These are phyloP conservation scores for Drechslerella coelobrocha DNA, from an alignment of 2,329 filamentous ascomycete species.

Conservation along the genomic window DNA sequence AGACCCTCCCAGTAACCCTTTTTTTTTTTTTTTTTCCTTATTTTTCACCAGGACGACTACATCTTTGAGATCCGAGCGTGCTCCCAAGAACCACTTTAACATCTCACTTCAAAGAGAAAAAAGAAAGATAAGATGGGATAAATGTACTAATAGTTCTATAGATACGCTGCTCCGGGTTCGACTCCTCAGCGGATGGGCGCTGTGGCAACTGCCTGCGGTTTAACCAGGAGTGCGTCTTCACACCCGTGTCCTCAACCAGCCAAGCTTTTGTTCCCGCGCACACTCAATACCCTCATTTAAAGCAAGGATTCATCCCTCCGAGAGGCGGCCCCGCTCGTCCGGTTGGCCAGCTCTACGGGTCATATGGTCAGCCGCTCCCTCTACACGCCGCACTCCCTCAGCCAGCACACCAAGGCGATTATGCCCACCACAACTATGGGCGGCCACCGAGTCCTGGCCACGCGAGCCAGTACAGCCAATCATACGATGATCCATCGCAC, in stretches of 20 bases:
- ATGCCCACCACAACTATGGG: conserved; percentile 50
- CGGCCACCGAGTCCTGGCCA: conserved; percentile 35
- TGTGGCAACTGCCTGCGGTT: conserved; percentile 77
- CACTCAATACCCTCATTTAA: conserved; percentile 68
- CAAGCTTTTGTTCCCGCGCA: conserved; percentile 77
- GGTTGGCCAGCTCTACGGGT: conserved; percentile 57
- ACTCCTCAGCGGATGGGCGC: conserved; percentile 73
- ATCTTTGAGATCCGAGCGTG: too few relatives aligned
- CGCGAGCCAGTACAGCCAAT: conserved; percentile 29
- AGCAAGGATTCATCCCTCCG: conserved; percentile 58
- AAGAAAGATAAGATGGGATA: too few relatives aligned
- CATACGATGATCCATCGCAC: conserved; percentile 55
- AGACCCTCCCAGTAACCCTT: background rate
- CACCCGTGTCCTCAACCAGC: conserved; percentile 74
- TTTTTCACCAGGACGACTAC: too few relatives aligned
- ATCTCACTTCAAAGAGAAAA: too few relatives aligned
- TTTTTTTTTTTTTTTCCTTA: background rate
- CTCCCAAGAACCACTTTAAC: too few relatives aligned
- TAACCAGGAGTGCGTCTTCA: conserved; percentile 79
- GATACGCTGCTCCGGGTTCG: conserved; percentile 79
- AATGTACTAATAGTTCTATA: conserved; percentile 57
- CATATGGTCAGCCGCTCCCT: conserved; percentile 59
- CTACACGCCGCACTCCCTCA: conserved; percentile 52
- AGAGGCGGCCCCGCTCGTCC: conserved; percentile 56
- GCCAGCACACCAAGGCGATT: conserved; percentile 44